Conservation (phyloP, 805 yeast genomes). For the Teunomyces gatunensis region DNA sequence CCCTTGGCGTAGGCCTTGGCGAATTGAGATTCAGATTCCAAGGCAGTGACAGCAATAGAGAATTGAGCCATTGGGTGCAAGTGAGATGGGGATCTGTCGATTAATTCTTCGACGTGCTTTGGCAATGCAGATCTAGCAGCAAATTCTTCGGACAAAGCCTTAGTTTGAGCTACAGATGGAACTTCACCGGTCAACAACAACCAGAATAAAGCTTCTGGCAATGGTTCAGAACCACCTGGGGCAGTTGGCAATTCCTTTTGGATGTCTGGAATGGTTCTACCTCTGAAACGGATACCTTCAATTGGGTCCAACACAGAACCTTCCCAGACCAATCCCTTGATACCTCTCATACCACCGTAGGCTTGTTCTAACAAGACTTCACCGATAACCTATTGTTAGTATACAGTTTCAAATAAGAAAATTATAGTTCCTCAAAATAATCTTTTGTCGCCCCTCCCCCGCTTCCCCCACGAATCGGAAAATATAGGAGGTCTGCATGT, state of each 20-base stretch:
- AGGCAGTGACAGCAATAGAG: constrained; percentile 70
- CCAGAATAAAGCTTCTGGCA: constrained; percentile 81
- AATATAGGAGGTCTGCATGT: neutral
- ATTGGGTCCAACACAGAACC: constrained; percentile 74
- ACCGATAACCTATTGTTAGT: constrained; percentile 35
- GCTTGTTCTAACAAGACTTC: constrained; percentile 45
- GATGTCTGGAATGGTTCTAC: constrained; percentile 70
- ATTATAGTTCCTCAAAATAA: neutral
- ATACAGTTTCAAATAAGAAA: neutral
- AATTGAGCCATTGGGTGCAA: constrained; percentile 86
- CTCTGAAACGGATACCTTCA: constrained; percentile 77
- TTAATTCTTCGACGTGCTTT: constrained; percentile 54
- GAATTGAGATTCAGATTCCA: constrained; percentile 68
- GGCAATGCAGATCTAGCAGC: constrained; percentile 68
- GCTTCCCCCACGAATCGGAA: constrained; percentile 1
- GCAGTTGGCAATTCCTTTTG: constrained; percentile 63
- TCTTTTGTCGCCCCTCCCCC: constrained; percentile 2
- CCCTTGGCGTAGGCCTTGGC: constrained; percentile 73
- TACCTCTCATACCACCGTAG: constrained; percentile 80
- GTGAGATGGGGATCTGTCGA: constrained; percentile 62
- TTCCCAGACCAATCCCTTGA: constrained; percentile 75
- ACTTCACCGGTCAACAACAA: constrained; percentile 70
- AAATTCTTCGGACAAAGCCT: constrained; percentile 55
- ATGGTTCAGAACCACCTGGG: constrained; percentile 56
- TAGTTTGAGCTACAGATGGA: constrained; percentile 60